Percentiles rank a stretch among this genome's conserved stretches.
Evolutionary conservation across 75 land plant genomes (phyloP).

Genomic region (Cunninghamia lanceolata): DNA sequence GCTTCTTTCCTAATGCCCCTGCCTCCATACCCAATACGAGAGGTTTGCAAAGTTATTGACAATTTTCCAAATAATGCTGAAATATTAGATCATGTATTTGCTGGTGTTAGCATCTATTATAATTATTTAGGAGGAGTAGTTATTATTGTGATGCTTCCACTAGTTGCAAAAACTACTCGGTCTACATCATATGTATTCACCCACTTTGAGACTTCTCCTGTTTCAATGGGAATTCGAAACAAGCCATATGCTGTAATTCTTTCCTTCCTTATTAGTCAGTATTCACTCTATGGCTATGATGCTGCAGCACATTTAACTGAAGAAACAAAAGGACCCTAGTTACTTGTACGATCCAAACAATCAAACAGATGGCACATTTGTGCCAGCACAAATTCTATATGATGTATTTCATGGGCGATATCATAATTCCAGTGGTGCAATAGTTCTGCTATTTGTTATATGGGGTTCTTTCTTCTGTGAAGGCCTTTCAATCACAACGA

Average conservation of each 20-base stretch:
- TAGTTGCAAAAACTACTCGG: conserved; percentile 65
- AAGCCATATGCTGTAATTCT: conserved; percentile 60
- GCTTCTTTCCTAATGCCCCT: too few species aligned
- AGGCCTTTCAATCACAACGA: conserved; percentile 89
- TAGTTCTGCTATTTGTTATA: conserved; percentile 62
- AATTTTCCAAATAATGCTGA: conserved; percentile 43
- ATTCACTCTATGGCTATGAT: conserved; percentile 89
- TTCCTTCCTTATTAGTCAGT: conserved; percentile 81
- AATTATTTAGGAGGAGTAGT: conserved; percentile 72
- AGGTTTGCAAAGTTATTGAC: conserved; percentile 86
- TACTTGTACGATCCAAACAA: conserved; percentile 70
- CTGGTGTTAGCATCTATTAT: conserved; percentile 79
- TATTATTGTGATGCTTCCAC: conserved; percentile 79
- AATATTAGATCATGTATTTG: conserved; percentile 53
- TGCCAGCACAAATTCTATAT: conserved; percentile 84
- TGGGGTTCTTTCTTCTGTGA: conserved; percentile 93
- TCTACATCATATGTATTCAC: conserved; percentile 81
- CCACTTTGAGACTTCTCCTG: conserved; percentile 47
- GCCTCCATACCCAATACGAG: too few species aligned
- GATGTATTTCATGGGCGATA: conserved; percentile 92
- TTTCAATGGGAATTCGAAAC: conserved; percentile 58
- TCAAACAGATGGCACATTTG: conserved; percentile 84
- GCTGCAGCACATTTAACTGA: conserved; percentile 92
- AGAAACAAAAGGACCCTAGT: conserved; percentile 78
- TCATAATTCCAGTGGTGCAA: conserved; percentile 69